A percentile compares a stretch with the other conserved stretches of the same genome.
Evolutionary conservation across 1,284 basidiomycete species (phyloP).

Genomic region (Moniliophthora roreri): DNA sequence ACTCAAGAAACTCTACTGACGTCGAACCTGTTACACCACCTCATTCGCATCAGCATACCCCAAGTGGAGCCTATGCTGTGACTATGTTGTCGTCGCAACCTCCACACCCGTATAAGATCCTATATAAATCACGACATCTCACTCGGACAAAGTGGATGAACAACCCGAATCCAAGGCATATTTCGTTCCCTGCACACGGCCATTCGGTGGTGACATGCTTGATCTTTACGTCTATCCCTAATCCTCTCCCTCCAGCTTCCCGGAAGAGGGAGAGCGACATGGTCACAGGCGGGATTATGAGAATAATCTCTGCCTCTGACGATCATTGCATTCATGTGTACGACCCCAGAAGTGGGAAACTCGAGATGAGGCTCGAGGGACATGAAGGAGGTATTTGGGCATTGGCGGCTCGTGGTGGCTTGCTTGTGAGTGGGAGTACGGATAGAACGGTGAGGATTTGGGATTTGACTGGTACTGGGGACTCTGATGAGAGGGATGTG

Average conservation of each 20-base stretch:
- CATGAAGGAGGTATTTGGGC: constrained; percentile 98
- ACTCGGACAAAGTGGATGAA: constrained; percentile 77
- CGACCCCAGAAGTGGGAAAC: constrained; percentile 76
- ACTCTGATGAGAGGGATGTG: not conserved
- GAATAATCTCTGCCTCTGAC: constrained; percentile 93
- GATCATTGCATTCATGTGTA: constrained; percentile 94
- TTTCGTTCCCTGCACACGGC: constrained; percentile 85
- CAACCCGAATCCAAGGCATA: constrained; percentile 71
- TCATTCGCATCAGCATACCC: constrained; percentile 28
- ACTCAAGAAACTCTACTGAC: not conserved
- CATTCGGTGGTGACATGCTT: constrained; percentile 92
- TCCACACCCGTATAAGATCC: constrained; percentile 82
- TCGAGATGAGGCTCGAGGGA: constrained; percentile 76
- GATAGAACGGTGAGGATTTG: constrained; percentile 94
- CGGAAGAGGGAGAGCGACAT: too few relatives aligned
- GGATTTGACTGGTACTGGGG: constrained; percentile 53
- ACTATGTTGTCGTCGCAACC: constrained; percentile 23
- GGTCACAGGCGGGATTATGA: too few relatives aligned
- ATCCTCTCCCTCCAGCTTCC: not conserved
- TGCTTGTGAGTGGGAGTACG: constrained; percentile 90
- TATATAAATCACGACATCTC: constrained; percentile 83
- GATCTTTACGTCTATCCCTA: constrained; percentile 64
- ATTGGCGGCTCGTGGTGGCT: constrained; percentile 79
- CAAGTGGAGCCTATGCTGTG: too few relatives aligned
- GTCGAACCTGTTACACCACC: not conserved